These are phyloP conservation scores for Penicillium steckii DNA, from an alignment of 495 filamentous ascomycete species.

Conservation along the genomic window DNA sequence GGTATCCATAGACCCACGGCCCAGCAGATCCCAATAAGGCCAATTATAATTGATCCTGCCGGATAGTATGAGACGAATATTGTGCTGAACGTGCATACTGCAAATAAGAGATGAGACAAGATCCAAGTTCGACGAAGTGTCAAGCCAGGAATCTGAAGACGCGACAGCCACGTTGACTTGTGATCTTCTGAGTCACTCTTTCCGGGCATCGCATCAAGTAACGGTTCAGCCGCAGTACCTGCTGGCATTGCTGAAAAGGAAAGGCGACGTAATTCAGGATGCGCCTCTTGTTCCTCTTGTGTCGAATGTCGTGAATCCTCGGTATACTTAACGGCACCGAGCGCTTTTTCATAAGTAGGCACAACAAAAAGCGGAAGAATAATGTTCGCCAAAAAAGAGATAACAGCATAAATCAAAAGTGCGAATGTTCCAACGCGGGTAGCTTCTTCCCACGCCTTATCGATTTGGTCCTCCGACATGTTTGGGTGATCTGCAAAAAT, in stretches of 20 bases:
- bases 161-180: slow-evolving; percentile 41
- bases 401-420: slow-evolving; percentile 81
- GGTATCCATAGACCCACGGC: slow-evolving; percentile 88
- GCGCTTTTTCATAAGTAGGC: slow-evolving; percentile 57
- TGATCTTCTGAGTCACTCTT: slow-evolving; percentile 8
- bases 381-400: slow-evolving; percentile 74
- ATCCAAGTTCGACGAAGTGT: slow-evolving; percentile 87
- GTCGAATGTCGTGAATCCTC: background rate
- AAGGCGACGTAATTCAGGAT: slow-evolving; percentile 17
- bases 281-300: slow-evolving; percentile 21
- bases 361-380: slow-evolving; percentile 79
- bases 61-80: slow-evolving; percentile 67
- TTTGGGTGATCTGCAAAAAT: slow-evolving; percentile 71
- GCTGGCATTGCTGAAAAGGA: slow-evolving; percentile 33
- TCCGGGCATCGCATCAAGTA: slow-evolving; percentile 16
- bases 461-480: slow-evolving; percentile 70
- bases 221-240: slow-evolving; percentile 28
- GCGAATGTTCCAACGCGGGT: slow-evolving; percentile 83
- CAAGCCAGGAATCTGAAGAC: slow-evolving; percentile 71
- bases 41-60: slow-evolving; percentile 71
- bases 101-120: slow-evolving; percentile 75
- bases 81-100: slow-evolving; percentile 73
- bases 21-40: slow-evolving; percentile 81
- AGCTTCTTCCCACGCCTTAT: slow-evolving; percentile 74
- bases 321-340: background rate